Evolutionary conservation across 345 rosid species (phyloP).

Genomic region (Salix viminalis): DNA sequence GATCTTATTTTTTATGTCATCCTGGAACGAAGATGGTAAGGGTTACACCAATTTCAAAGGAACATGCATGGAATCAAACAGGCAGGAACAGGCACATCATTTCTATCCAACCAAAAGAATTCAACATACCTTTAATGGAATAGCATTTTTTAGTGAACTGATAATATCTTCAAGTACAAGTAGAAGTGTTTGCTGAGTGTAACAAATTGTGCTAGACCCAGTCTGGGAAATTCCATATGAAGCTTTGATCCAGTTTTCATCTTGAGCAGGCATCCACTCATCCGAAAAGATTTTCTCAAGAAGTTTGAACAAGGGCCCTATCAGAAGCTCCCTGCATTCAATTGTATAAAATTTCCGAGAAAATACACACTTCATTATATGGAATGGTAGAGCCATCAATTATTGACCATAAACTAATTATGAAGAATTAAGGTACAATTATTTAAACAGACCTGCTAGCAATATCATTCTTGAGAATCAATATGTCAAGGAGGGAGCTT

Average conservation of each 20-base stretch:
- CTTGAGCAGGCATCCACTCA: constrained; percentile 40
- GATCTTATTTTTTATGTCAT: constrained; percentile 39
- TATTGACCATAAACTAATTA: constrained; percentile 1
- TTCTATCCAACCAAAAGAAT: constrained; percentile 13
- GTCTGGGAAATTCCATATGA: constrained; percentile 39
- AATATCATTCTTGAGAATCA: constrained; percentile 71
- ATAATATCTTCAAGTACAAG: constrained; percentile 65
- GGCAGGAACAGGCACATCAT: background rate
- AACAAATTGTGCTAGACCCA: constrained; percentile 29
- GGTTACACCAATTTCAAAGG: constrained; percentile 4
- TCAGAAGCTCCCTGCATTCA: constrained; percentile 53
- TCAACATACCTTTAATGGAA: constrained; percentile 48
- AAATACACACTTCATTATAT: background rate
- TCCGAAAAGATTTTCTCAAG: constrained; percentile 46
- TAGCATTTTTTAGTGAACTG: constrained; percentile 32
- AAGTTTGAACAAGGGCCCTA: constrained; percentile 74
- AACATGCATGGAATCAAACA: constrained; percentile 1
- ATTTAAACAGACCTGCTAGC: constrained; percentile 54
- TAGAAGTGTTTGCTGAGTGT: constrained; percentile 58
- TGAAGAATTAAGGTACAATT: constrained; percentile 7
- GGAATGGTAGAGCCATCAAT: constrained; percentile 11
- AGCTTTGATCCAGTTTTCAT: constrained; percentile 35
- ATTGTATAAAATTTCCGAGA: constrained; percentile 1
- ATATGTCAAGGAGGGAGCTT: constrained; percentile 68
- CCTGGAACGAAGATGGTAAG: constrained; percentile 41